phyloP scores from a whole-genome alignment of 2,329 filamentous ascomycete species.

The Nannizziopsis barbatae region DNA sequence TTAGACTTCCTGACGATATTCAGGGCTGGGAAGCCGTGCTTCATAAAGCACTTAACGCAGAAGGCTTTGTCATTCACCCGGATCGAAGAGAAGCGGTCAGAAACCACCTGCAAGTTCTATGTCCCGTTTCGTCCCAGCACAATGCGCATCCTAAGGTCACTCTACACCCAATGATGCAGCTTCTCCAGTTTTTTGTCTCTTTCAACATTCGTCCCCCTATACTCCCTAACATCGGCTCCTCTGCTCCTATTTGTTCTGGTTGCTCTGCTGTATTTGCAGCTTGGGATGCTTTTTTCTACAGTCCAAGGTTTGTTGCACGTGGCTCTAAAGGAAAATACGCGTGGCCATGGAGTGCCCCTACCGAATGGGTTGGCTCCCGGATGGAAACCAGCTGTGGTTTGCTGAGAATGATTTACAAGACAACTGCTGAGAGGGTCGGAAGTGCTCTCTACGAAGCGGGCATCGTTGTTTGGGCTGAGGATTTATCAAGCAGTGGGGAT shows the following conservation, averaged over 20 bases:
- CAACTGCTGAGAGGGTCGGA: background rate
- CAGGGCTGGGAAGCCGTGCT: background rate
- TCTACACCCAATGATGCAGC: slow-evolving; percentile 1
- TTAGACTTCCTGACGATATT: background rate
- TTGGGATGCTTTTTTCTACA: background rate
- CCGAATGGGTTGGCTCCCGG: background rate
- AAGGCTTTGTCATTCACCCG: background rate
- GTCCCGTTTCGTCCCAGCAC: background rate
- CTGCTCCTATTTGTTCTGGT: background rate
- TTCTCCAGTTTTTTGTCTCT: slow-evolving; percentile 3
- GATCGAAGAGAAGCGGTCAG: background rate
- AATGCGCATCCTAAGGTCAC: background rate
- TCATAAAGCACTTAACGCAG: background rate
- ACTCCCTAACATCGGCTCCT: background rate
- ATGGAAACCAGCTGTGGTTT: background rate
- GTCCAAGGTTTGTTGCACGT: background rate
- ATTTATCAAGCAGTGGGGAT: background rate
- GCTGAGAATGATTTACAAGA: background rate
- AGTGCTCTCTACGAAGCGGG: background rate
- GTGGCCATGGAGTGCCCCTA: slow-evolving; percentile 3
- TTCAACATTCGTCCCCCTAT: background rate
- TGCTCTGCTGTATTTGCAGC: slow-evolving; percentile 4
- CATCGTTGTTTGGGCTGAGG: background rate
- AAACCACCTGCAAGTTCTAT: background rate
- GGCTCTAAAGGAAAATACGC: background rate